Evolutionary conservation across 345 rosid species (phyloP).

Genomic region (Brassica napus): DNA sequence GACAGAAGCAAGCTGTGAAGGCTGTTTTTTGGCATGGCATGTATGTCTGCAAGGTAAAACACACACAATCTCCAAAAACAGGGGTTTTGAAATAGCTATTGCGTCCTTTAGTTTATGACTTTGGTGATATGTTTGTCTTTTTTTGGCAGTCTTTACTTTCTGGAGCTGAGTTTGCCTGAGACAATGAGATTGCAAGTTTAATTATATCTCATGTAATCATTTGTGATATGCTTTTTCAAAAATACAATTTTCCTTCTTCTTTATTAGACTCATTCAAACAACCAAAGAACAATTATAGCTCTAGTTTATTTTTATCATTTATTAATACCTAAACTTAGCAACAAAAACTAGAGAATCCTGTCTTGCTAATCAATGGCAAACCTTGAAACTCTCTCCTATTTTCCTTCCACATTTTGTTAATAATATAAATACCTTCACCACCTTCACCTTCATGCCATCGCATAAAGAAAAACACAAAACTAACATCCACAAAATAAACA

Average conservation of each 20-base stretch:
- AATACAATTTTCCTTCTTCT: neutral
- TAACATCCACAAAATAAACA: neutral
- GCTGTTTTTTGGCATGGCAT: constrained; percentile 95
- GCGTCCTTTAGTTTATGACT: neutral
- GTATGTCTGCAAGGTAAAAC: constrained; percentile 91
- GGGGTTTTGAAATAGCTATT: constrained; percentile 4
- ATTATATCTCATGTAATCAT: neutral
- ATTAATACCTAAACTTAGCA: constrained; percentile 31
- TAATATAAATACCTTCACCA: constrained; percentile 24
- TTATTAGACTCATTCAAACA: constrained; percentile 28
- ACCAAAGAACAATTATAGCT: neutral
- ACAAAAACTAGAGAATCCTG: neutral
- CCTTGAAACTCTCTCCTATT: constrained; percentile 28
- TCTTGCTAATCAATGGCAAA: constrained; percentile 18
- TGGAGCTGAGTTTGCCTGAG: constrained; percentile 73
- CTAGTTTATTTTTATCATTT: constrained; percentile 1
- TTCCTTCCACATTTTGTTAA: neutral
- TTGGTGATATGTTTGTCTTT: constrained; percentile 22
- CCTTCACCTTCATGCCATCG: constrained; percentile 25
- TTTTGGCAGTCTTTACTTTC: constrained; percentile 68
- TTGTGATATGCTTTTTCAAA: neutral
- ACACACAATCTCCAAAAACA: neutral
- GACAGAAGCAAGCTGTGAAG: constrained; percentile 95
- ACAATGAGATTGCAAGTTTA: constrained; percentile 59
- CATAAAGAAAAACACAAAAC: neutral